These are phyloP conservation scores for Wickerhamiella musiphila DNA, from an alignment of 805 yeast species.

Conservation along the genomic window DNA sequence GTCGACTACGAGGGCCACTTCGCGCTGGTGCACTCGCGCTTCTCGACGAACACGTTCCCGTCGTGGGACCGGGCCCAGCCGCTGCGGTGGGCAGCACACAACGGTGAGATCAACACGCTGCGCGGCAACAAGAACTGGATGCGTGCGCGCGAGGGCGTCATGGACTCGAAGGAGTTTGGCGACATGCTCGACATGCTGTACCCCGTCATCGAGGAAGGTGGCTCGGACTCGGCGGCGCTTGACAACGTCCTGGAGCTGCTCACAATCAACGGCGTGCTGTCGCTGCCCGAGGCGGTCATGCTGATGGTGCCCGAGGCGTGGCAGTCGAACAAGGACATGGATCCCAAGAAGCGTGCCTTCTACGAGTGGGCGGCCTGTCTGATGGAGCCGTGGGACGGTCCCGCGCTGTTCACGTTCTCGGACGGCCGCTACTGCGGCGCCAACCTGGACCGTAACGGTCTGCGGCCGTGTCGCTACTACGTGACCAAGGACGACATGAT, in stretches of 20 bases:
- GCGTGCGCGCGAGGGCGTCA: constrained; percentile 96
- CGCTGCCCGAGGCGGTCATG: constrained; percentile 96
- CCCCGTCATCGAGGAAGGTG: constrained; percentile 96
- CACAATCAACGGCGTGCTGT: constrained; percentile 77
- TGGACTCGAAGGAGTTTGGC: constrained; percentile 74
- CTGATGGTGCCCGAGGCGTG: constrained; percentile 94
- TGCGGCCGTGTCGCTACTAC: constrained; percentile 96
- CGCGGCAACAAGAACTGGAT: constrained; percentile 99
- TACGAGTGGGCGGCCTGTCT: constrained; percentile 98
- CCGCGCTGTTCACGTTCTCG: constrained; percentile 89
- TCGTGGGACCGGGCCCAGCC: constrained; percentile 99
- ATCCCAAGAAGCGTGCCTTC: constrained; percentile 81
- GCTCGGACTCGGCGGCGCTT: constrained; percentile 95
- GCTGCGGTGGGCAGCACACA: constrained; percentile 90
- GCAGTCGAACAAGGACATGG: constrained; percentile 77
- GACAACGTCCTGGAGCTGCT: constrained; percentile 88
- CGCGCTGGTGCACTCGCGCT: constrained; percentile 91
- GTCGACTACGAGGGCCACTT: constrained; percentile 89
- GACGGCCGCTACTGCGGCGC: constrained; percentile 99
- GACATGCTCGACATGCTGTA: constrained; percentile 79
- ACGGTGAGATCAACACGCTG: constrained; percentile 94
- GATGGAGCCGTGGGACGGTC: constrained; percentile 99
- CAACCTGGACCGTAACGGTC: constrained; percentile 88
- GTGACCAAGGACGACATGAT: constrained; percentile 87
- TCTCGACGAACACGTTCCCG: constrained; percentile 96